Percentiles rank a stretch among this genome's conserved stretches.
phyloP scores from a whole-genome alignment of 148 eudicot genomes.

The Polygonum aviculare region DNA sequence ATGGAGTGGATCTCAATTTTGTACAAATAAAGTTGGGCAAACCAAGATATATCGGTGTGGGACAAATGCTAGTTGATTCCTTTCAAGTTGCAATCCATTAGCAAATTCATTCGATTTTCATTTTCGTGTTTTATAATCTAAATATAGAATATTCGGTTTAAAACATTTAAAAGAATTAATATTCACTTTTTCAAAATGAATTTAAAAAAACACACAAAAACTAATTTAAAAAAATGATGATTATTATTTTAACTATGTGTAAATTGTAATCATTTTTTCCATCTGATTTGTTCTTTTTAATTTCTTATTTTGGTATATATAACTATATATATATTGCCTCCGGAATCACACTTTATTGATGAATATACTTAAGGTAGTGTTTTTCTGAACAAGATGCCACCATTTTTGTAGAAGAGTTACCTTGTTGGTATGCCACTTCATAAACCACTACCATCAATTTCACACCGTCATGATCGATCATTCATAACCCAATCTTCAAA shows the following conservation, averaged over 20 bases:
- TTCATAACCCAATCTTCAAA: background rate
- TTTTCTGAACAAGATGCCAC: conserved; percentile 8
- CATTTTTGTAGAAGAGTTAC: background rate
- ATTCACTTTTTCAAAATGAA: background rate
- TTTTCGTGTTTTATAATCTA: background rate
- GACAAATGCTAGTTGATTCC: background rate
- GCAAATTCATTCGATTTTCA: background rate
- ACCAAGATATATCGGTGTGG: too few species aligned
- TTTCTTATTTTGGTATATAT: background rate
- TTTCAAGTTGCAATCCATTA: background rate
- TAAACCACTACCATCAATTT: conserved; percentile 1
- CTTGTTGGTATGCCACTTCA: conserved; percentile 6
- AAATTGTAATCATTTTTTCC: background rate
- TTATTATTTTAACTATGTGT: too few species aligned
- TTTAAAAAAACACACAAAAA: background rate
- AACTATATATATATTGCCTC: too few species aligned
- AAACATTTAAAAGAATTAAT: background rate
- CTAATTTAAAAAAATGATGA: background rate
- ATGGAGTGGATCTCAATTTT: background rate
- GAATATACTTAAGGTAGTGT: background rate
- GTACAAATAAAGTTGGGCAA: background rate
- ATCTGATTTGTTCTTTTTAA: background rate
- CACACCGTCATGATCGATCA: background rate
- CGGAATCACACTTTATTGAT: background rate
- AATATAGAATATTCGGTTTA: background rate